These are phyloP conservation scores for Strobilomyces dryophilus DNA, from an alignment of 768 basidiomycete species.

Conservation along the genomic window DNA sequence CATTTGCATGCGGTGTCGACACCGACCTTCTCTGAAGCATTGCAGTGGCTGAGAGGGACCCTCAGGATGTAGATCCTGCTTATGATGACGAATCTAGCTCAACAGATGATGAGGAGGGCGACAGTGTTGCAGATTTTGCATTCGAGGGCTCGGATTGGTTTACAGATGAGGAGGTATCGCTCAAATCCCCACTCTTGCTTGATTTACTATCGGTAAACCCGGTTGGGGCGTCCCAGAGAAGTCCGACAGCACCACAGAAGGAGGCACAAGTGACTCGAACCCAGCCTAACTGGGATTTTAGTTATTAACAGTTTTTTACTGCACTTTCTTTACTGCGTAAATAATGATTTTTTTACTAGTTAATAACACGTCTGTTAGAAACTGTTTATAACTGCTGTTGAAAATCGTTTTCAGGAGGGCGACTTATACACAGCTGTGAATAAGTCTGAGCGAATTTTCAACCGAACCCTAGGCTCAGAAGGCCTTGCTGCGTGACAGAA, in stretches of 20 bases:
- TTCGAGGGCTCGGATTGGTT: background rate
- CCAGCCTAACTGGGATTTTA: background rate
- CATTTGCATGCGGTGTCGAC: too few species aligned
- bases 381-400: too few species aligned
- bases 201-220: background rate
- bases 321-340: background rate
- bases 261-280: background rate
- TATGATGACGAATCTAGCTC: too few species aligned
- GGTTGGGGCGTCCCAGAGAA: background rate
- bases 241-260: background rate
- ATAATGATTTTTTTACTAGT: background rate
- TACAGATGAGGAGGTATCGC: background rate
- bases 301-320: background rate
- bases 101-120: background rate
- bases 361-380: background rate
- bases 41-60: too few species aligned
- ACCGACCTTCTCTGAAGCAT: too few species aligned
- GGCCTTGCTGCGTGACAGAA: too few species aligned
- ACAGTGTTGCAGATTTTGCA: background rate
- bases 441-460: too few species aligned
- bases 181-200: background rate
- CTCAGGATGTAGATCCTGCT: too few species aligned
- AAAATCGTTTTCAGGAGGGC: too few species aligned
- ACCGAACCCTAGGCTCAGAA: too few species aligned
- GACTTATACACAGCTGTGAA: too few species aligned